These are phyloP conservation scores for Metschnikowia continentalis DNA, from an alignment of 805 yeast species.

Conservation along the genomic window DNA sequence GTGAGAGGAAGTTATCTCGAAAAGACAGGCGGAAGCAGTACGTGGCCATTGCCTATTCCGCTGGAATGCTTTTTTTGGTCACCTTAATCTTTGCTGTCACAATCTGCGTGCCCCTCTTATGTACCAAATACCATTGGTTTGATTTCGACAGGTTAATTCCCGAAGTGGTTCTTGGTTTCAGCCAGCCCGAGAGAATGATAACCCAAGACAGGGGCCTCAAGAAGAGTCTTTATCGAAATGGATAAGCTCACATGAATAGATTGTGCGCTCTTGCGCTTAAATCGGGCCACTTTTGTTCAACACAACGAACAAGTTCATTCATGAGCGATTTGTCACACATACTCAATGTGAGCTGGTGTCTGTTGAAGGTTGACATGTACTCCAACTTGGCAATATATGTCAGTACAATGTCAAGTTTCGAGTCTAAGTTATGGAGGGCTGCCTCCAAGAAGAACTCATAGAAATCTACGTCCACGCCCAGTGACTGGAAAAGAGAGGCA, in stretches of 20 bases:
- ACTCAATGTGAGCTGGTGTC: constrained; percentile 34
- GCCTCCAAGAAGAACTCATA: constrained; percentile 48
- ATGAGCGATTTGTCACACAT: constrained; percentile 26
- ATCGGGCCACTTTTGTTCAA: background rate
- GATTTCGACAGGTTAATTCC: constrained; percentile 27
- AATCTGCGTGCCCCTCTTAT: constrained; percentile 6
- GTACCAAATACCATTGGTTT: constrained; percentile 8
- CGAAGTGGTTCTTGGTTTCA: constrained; percentile 21
- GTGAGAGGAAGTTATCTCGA: constrained; percentile 27
- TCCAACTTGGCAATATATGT: constrained; percentile 3
- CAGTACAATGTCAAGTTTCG: background rate
- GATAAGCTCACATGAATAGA: background rate
- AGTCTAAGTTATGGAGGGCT: constrained; percentile 7
- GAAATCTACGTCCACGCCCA: constrained; percentile 49
- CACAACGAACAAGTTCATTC: constrained; percentile 5
- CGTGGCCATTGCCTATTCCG: constrained; percentile 4
- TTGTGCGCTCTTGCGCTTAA: background rate
- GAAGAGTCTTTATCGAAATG: constrained; percentile 12
- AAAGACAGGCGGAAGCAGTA: constrained; percentile 16
- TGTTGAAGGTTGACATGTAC: constrained; percentile 10
- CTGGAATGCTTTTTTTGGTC: constrained; percentile 1
- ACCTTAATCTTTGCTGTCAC: constrained; percentile 5
- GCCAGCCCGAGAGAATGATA: constrained; percentile 42
- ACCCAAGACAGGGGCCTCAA: constrained; percentile 34
- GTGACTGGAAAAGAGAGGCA: constrained; percentile 29